phyloP scores from a whole-genome alignment of 1,139 yeast species.

The Taiozyma onychis region DNA sequence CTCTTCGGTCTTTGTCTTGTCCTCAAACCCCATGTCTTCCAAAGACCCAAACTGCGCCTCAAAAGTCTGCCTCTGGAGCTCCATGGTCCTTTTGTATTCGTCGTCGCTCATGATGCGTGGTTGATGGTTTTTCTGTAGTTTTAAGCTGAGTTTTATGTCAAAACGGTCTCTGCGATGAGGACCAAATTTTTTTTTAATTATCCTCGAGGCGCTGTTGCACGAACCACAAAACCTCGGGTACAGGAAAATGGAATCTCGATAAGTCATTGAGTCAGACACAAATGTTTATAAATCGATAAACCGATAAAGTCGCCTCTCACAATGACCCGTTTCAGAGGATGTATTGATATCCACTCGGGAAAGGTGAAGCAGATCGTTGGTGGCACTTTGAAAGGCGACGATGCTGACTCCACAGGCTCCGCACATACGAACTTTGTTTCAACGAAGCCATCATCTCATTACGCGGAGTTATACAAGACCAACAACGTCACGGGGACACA shows the following conservation, averaged over 20 bases:
- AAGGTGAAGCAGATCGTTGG: conserved; percentile 97
- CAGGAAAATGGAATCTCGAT: neutral
- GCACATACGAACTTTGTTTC: conserved; percentile 73
- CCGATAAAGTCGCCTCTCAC: neutral
- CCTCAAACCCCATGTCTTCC: conserved; percentile 55
- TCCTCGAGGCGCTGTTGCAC: neutral
- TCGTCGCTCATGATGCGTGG: conserved; percentile 10
- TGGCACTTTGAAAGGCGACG: conserved; percentile 66
- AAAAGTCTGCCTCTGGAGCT: conserved; percentile 53
- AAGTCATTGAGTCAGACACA: neutral
- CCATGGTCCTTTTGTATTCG: conserved; percentile 45
- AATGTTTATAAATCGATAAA: neutral
- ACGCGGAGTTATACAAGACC: conserved; percentile 62
- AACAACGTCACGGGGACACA: conserved; percentile 71
- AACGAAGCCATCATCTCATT: conserved; percentile 65
- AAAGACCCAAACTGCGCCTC: conserved; percentile 67
- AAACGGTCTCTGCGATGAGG: neutral
- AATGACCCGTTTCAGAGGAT: conserved; percentile 90
- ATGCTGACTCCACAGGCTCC: conserved; percentile 24
- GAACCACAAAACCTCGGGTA: neutral
- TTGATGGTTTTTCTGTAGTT: neutral
- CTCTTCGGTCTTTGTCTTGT: conserved; percentile 36
- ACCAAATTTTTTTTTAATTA: neutral
- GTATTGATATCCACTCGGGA: conserved; percentile 92
- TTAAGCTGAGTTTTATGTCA: neutral